These are phyloP conservation scores for Lotmaria passim DNA, from an alignment of 208 protist species.

Conservation along the genomic window DNA sequence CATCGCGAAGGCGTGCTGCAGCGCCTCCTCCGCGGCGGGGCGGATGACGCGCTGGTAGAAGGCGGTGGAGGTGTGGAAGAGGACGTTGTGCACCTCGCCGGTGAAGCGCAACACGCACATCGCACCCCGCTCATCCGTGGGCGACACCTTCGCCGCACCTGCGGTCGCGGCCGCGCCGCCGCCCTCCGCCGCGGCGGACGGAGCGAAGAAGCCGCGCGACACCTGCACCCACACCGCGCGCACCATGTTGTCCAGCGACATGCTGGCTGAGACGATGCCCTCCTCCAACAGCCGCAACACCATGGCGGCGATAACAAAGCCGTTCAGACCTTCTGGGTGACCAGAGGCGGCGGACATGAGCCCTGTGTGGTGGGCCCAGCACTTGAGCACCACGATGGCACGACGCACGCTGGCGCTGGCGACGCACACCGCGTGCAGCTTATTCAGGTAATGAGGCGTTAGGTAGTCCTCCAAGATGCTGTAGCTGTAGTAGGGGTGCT, in stretches of 20 bases:
- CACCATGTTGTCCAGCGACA: slow-evolving; percentile 82
- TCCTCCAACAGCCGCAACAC: slow-evolving; percentile 75
- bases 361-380: slow-evolving; percentile 83
- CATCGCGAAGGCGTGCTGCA: slow-evolving; percentile 51
- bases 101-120: slow-evolving; percentile 69
- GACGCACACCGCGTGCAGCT: slow-evolving; percentile 75
- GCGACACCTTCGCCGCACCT: slow-evolving; percentile 29
- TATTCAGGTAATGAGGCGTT: slow-evolving; percentile 75
- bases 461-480: slow-evolving; percentile 83
- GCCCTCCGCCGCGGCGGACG: background rate
- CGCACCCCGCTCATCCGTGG: slow-evolving; percentile 56
- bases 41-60: slow-evolving; percentile 75
- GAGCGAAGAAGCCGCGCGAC: slow-evolving; percentile 57
- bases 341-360: slow-evolving; percentile 67
- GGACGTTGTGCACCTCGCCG: slow-evolving; percentile 77
- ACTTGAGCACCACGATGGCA: slow-evolving; percentile 85
- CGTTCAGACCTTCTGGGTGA: slow-evolving; percentile 77
- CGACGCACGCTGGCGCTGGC: slow-evolving; percentile 55
- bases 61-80: slow-evolving; percentile 70
- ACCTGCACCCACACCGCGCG: slow-evolving; percentile 80
- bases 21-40: slow-evolving; percentile 67
- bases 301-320: slow-evolving; percentile 78
- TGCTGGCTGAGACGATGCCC: slow-evolving; percentile 61
- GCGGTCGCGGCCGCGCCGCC: background rate
- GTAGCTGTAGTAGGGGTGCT: slow-evolving; percentile 85